Conservation (phyloP, 352 stramenopile species). For the Globisporangium iwayamae region DNA sequence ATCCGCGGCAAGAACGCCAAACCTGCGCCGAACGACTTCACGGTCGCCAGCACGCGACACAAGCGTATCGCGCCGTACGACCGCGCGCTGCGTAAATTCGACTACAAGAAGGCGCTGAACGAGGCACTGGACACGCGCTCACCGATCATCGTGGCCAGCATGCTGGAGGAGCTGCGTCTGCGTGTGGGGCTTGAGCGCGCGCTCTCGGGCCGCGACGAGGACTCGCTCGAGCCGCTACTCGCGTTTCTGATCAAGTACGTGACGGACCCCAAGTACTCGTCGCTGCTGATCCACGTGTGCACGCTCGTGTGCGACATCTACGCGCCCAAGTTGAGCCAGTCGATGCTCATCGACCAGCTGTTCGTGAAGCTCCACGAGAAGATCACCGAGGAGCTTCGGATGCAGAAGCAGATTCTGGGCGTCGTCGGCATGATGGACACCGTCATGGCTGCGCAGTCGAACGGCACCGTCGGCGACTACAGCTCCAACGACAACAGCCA, state of each 20-base stretch:
- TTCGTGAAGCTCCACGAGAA: slow-evolving; percentile 92
- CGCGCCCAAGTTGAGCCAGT: slow-evolving; percentile 88
- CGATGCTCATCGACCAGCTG: slow-evolving; percentile 90
- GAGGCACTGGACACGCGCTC: slow-evolving; percentile 90
- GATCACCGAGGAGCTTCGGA: slow-evolving; percentile 77
- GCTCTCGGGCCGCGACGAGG: slow-evolving; percentile 90
- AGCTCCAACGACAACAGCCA: slow-evolving; percentile 16
- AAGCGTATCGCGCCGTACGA: slow-evolving; percentile 93
- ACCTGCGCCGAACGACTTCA: slow-evolving; percentile 68
- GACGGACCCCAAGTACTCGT: slow-evolving; percentile 92
- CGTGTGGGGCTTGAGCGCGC: slow-evolving; percentile 89
- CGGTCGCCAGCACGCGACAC: slow-evolving; percentile 77
- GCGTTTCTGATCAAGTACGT: slow-evolving; percentile 96
- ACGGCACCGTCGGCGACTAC: slow-evolving; percentile 36
- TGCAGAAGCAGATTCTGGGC: slow-evolving; percentile 83
- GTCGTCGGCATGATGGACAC: slow-evolving; percentile 90
- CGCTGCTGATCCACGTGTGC: slow-evolving; percentile 90
- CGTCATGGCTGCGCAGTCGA: slow-evolving; percentile 84
- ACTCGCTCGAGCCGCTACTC: slow-evolving; percentile 92
- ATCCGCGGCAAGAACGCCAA: slow-evolving; percentile 85
- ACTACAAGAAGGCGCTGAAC: slow-evolving; percentile 95
- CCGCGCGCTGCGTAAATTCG: slow-evolving; percentile 91
- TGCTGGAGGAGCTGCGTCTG: slow-evolving; percentile 94
- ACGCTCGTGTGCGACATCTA: slow-evolving; percentile 93
- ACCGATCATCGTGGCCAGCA: slow-evolving; percentile 89